phyloP scores from a whole-genome alignment of 306 rosid genomes.

The Dryas drummondii region DNA sequence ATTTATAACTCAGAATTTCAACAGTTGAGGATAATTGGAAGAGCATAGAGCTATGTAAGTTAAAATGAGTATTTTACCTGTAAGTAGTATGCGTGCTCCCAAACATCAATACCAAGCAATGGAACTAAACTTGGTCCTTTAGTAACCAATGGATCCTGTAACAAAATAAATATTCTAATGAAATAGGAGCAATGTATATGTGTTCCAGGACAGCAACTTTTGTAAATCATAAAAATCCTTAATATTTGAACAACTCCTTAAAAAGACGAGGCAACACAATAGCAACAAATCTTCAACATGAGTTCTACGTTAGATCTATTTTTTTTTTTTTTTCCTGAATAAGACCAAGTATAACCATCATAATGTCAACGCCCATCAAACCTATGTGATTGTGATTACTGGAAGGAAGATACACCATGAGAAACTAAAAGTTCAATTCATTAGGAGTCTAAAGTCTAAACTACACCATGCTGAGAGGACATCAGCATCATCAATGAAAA shows the following conservation, averaged over 20 bases:
- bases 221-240: not conserved
- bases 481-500: not conserved
- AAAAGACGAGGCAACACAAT: not conserved
- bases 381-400: not conserved
- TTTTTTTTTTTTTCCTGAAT: not conserved
- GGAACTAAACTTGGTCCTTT: constrained; percentile 84
- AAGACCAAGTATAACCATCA: not conserved
- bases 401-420: not conserved
- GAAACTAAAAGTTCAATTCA: not conserved
- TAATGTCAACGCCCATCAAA: not conserved
- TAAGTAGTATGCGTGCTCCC: constrained; percentile 98
- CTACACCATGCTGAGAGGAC: not conserved
- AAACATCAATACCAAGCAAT: constrained; percentile 91
- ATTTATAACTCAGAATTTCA: not conserved
- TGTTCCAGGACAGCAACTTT: not conserved
- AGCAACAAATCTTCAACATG: not conserved
- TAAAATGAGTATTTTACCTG: constrained; percentile 58
- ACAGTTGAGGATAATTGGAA: not conserved
- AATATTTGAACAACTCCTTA: not conserved
- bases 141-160: constrained; percentile 92
- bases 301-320: not conserved
- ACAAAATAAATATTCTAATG: constrained; percentile 14
- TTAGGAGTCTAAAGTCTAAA: not conserved
- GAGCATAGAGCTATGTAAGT: constrained; percentile 9
- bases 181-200: not conserved